These are phyloP conservation scores for Xylariomycetidae sp. DNA, from an alignment of 2,329 filamentous ascomycete genomes.

Conservation along the genomic window DNA sequence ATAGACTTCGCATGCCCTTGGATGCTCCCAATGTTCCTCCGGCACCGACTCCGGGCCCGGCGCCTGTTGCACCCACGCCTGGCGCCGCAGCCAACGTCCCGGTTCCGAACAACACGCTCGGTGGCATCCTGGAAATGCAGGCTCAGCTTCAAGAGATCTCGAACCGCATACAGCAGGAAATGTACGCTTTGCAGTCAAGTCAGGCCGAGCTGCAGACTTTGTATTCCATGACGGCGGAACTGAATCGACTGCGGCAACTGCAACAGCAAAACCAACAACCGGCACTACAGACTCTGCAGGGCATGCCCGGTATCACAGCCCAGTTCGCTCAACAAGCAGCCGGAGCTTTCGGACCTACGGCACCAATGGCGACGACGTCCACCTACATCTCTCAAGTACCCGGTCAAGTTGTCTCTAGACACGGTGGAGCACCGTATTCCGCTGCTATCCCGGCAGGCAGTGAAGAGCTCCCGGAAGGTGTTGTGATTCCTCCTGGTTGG, in stretches of 20 bases:
- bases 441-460: conserved; percentile 54
- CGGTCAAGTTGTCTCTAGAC: conserved; percentile 28
- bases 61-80: conserved; percentile 5
- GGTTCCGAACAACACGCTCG: conserved; percentile 6
- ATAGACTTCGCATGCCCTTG: conserved; percentile 49
- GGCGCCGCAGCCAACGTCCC: conserved; percentile 2
- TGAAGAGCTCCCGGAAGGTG: conserved; percentile 54
- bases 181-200: conserved; percentile 54
- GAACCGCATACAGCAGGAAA: conserved; percentile 62
- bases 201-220: conserved; percentile 64
- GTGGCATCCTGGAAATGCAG: conserved; percentile 37
- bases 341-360: no score
- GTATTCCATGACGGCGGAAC: conserved; percentile 60
- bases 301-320: no score
- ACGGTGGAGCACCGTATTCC: conserved; percentile 39
- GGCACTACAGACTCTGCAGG: no score
- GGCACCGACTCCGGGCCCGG: conserved; percentile 9
- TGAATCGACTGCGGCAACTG: conserved; percentile 56
- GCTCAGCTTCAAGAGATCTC: conserved; percentile 61
- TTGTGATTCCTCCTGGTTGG: conserved; percentile 61
- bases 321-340: no score
- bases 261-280: conserved; percentile 33
- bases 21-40: conserved; percentile 21
- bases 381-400: conserved; percentile 5
- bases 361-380: no score